Evolutionary conservation across 2,329 filamentous ascomycete genomes (phyloP).

Genomic region (Phoma sp.): DNA sequence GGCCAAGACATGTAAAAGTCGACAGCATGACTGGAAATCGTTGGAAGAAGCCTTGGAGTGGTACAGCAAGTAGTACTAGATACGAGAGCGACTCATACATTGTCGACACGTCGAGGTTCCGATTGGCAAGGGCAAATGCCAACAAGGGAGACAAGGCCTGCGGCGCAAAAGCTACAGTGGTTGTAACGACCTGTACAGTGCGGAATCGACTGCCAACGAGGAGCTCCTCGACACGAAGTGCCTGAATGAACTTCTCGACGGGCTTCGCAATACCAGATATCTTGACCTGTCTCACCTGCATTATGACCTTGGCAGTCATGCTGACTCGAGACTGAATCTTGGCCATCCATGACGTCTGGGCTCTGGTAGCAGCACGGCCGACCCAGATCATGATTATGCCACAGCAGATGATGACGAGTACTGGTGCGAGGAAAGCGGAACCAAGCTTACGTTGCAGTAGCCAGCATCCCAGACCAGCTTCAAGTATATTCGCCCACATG

Average conservation of each 20-base stretch:
- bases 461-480: constrained; percentile 22
- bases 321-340: constrained; percentile 34
- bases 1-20: neutral
- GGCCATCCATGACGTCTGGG: constrained; percentile 34
- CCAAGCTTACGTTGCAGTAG: constrained; percentile 29
- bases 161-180: neutral
- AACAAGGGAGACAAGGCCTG: neutral
- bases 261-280: constrained; percentile 46
- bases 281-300: constrained; percentile 50
- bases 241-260: constrained; percentile 42
- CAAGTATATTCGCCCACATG: constrained; percentile 24
- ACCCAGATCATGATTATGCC: constrained; percentile 25
- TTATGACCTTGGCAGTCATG: constrained; percentile 38
- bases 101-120: neutral
- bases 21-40: neutral
- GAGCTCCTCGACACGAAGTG: constrained; percentile 46
- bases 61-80: neutral
- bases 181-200: neutral
- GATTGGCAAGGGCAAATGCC: neutral
- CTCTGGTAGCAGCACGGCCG: constrained; percentile 26
- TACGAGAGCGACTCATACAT: constrained; percentile 9
- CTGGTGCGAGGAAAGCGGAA: constrained; percentile 28
- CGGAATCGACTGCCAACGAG: neutral
- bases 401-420: constrained; percentile 25
- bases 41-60: neutral